phyloP scores from a whole-genome alignment of 495 filamentous ascomycete species.

The Lentithecium fluviatile region DNA sequence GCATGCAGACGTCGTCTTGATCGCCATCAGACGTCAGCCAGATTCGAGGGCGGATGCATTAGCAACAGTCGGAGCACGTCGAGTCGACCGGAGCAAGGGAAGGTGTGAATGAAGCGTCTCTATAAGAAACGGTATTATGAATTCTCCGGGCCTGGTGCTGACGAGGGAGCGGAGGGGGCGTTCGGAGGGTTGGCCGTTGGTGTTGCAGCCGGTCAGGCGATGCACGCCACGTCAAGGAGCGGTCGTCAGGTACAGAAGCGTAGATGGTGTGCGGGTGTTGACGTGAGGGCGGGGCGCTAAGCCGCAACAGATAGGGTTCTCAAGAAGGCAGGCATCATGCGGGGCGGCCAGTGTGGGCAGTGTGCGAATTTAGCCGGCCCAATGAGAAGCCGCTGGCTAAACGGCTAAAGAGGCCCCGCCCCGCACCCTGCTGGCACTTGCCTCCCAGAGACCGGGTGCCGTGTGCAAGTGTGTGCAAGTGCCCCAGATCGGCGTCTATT shows the following conservation, averaged over 20 bases:
- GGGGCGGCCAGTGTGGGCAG: conserved; percentile 4
- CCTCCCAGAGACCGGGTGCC: conserved; percentile 28
- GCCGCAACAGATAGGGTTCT: conserved; percentile 2
- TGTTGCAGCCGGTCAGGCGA: conserved; percentile 31
- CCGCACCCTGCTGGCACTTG: not conserved
- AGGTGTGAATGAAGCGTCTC: too few relatives aligned
- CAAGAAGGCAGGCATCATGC: conserved; percentile 10
- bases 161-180: conserved; percentile 8
- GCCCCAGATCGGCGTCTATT: conserved; percentile 23
- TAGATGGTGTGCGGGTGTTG: conserved; percentile 13
- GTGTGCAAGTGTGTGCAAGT: not conserved
- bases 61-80: too few relatives aligned
- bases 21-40: not conserved
- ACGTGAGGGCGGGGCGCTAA: conserved; percentile 12
- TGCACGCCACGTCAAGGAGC: conserved; percentile 28
- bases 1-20: not conserved
- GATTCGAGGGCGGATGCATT: not conserved
- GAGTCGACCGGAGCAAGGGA: too few relatives aligned
- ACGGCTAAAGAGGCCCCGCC: conserved; percentile 15
- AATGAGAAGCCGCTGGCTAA: conserved; percentile 13
- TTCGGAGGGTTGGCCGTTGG: conserved; percentile 17
- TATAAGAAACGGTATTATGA: conserved; percentile 20
- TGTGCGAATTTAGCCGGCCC: conserved; percentile 25
- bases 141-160: conserved; percentile 22
- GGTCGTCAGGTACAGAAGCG: conserved; percentile 19